Conservation (phyloP, 2,329 filamentous ascomycete species). For the Aspergillus sp. region DNA sequence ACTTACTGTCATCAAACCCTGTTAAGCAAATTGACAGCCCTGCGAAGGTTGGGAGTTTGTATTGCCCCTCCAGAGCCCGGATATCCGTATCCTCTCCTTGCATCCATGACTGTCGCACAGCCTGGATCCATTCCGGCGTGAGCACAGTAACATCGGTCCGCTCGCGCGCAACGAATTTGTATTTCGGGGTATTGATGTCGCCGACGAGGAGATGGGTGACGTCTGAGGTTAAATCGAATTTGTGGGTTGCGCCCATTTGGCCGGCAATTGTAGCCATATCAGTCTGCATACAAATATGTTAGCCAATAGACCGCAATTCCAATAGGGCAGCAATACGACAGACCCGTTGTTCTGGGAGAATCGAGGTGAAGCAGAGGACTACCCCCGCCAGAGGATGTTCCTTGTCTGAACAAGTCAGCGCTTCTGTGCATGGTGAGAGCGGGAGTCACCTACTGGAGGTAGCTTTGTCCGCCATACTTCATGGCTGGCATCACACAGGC, state of each 20-base stretch:
- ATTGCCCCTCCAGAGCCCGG: constrained; percentile 54
- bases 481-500: constrained; percentile 18
- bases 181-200: constrained; percentile 82
- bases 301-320: no score
- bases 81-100: constrained; percentile 67
- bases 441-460: constrained; percentile 17
- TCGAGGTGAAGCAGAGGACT: constrained; percentile 79
- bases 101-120: constrained; percentile 71
- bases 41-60: constrained; percentile 35
- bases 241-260: constrained; percentile 80
- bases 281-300: constrained; percentile 18
- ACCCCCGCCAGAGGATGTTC: constrained; percentile 59
- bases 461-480: constrained; percentile 32
- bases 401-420: constrained; percentile 37
- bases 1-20: constrained; percentile 57
- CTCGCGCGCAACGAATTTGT: constrained; percentile 86
- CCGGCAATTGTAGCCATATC: constrained; percentile 42
- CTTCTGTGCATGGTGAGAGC: neutral
- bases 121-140: constrained; percentile 73
- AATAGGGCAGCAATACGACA: no score
- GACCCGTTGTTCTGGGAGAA: constrained; percentile 70
- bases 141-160: constrained; percentile 78
- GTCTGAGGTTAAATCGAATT: constrained; percentile 87
- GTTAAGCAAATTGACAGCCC: constrained; percentile 58
- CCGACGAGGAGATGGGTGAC: constrained; percentile 92